Base-by-base conservation (phyloP, 2,329 filamentous ascomycete genomes). In the Dactylellina parvicollis region DNA sequence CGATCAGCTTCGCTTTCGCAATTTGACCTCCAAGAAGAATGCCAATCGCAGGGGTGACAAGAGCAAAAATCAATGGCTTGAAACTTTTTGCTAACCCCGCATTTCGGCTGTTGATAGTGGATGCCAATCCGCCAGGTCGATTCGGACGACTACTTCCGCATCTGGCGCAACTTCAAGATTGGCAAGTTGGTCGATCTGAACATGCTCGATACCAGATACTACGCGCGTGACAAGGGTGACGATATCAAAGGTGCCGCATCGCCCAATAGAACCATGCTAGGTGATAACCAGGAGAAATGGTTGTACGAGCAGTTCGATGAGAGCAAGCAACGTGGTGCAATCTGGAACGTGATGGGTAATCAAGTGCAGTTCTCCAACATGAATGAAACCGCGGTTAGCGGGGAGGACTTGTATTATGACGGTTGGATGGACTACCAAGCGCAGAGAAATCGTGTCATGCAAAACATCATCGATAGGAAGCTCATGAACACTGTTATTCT, bases 281-380 rank as follows among this genome's bases (percentile, higher is more conserved):
- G 90, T 1, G 83, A 84, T 0, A 85, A 85, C 9, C 90, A 92
- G 78, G 90, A 92, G 79, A 86, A 86, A 76, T 92, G 90, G 90
- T 89, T 91, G 80, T 90, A 90, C 79, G 83, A 84, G 47, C 81
- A 83, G 42, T 81, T 91, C 5, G 83, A 83, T 3, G 79, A 84
- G 52, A 89, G 87, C 0, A 82, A 85, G n/a, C 77, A 85, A n/a
- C 85, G 89, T n/a, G 87, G 87, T 32, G 88, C 89, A 0, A 84
- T 85, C 1, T 92, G 90, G 90, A 84, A 90, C 34, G 79, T 92
- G 16, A 84, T 92, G 47, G 90, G 89, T 9, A 90, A 88, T 34
- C 90, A 92, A 79, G 86, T 89, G 40, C 81, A 91, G 59, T 90
- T 91, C 80, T 87, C 85, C 12, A 83, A 84, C 12, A 80, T 88